Evolutionary conservation across 169 alveolate genomes (phyloP), one percentile per base, ranked within the genome.

Genomic region (Eimeria sp.): DNA sequence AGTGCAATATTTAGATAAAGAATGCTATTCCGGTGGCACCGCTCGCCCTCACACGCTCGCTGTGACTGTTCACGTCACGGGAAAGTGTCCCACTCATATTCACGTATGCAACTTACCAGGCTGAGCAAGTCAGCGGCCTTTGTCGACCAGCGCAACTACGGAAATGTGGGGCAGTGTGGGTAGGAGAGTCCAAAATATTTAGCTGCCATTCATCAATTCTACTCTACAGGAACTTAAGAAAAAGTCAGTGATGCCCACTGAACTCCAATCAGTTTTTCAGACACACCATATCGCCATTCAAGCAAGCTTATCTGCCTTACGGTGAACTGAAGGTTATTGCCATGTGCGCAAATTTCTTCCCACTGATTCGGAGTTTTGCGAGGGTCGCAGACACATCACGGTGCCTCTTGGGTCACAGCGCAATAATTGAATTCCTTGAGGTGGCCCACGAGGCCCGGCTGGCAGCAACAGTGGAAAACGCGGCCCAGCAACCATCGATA

Each of bases 401-500:
- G 73, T 93, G 96, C 58, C 93, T 80, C 11, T 82, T 93, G 76
- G 96, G 96, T 27, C 96, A 93, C 57, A 67, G n/a, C 65, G 93
- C 88, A 18, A 27, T 75, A 70, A 93, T 93, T 16, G 96, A 93
- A 27, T 70, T 93, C 49, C 93, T 93, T 45, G 96, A 93, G 45
- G 93, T 83, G 43, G 89, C 93, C 54, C 49, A 34, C 5, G 89
- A 80, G 49, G 89, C 67, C 40, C 92, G 65, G 54, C 27, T 93
- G 89, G 96, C 96, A n/a, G 96, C 96, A 73, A 93, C 96, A 45
- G 96, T 93, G 72, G 93, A 93, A n/a, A 93, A 93, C 88, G 78
- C 72, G 57, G 58, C 92, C 22, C 65, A 86, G 65, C 92, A 86
- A 49, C 92, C 92, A 34, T 34, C 78, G 16, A 86, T 86, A 6